Evolutionary conservation across 768 basidiomycete species (phyloP), one percentile per base, ranked within the genome.

Genomic region (Boletus barrowsii): DNA sequence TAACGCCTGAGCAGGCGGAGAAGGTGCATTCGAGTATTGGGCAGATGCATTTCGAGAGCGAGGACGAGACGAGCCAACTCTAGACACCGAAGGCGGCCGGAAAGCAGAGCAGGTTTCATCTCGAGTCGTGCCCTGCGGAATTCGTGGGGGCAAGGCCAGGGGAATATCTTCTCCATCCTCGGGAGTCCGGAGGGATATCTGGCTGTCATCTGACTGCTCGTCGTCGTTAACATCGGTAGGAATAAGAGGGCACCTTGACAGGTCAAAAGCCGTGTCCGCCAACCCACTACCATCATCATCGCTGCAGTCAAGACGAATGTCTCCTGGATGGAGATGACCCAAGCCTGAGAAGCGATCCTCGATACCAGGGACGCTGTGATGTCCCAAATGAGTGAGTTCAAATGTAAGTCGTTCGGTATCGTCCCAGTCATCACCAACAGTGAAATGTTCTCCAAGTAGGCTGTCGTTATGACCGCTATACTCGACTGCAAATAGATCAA

Each of bases 171-270:
- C 66, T 29, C 57, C 58, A 20, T 70, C 64, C 36, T 62, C 61
- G 36, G 67, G 70, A 24, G 65, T 72, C 22, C 57, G 67, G 39
- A 62, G 54, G 36, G 62, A 68, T 8, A 37, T 29, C 35, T 55
- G 70, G 26, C 60, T 60, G 20, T 65, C 67, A 47, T 67, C 69
- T 13, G 68, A 72, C 10, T 59, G 63, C 33, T 61, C 69, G 18
- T 69, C 65, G 9, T 69, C 69, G 9, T 57, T 60, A 5, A 66
- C 60, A 47, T 71, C 69, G 1, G 53, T 65, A 30, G 68, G 66
- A 15, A 37, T 33, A 41, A 59, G 57, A 22, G 64, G 62, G 48
- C 49, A 56, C 18, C 54, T 56, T 26, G 58, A 63, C 26, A 57
- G 43, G 32, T 70, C 60, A 37, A 68, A 62, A 24, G 58, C 24